A percentile compares a stretch with the other conserved stretches of the same genome.
These are phyloP conservation scores for Saccharomycopsis fodiens DNA, from an alignment of 805 yeast species.

Conservation along the genomic window DNA sequence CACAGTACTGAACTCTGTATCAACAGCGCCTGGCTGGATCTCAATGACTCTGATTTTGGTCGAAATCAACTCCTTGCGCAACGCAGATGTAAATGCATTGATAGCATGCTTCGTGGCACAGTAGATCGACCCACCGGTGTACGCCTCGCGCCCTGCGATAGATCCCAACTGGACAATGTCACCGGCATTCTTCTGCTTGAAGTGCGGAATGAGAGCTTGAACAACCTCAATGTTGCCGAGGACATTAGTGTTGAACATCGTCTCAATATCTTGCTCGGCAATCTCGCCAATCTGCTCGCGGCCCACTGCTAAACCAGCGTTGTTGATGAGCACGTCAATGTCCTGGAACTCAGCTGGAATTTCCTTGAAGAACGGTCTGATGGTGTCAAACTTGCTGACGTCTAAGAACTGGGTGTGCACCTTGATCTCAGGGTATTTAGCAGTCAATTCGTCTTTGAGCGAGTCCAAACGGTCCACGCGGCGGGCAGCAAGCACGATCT, in stretches of 20 bases:
- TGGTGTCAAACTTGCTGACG: conserved; percentile 45
- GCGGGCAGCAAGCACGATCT: conserved; percentile 72
- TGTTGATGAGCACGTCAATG: conserved; percentile 56
- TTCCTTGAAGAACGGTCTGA: conserved; percentile 33
- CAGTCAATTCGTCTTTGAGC: conserved; percentile 88
- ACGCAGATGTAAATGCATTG: conserved; percentile 46
- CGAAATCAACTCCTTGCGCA: conserved; percentile 67
- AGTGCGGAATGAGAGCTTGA: conserved; percentile 35
- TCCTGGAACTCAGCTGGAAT: conserved; percentile 51
- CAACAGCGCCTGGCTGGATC: conserved; percentile 64
- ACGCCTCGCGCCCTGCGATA: conserved; percentile 64
- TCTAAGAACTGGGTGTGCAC: conserved; percentile 46
- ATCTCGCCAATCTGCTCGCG: conserved; percentile 37
- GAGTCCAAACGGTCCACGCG: conserved; percentile 55
- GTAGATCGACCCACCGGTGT: conserved; percentile 66
- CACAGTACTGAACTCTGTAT: conserved; percentile 56
- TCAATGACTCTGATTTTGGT: conserved; percentile 63
- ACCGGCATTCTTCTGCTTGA: conserved; percentile 37
- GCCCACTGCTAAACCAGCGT: conserved; percentile 45
- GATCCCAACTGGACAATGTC: conserved; percentile 62
- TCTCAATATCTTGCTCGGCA: conserved; percentile 31
- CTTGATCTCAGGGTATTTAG: conserved; percentile 47
- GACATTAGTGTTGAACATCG: conserved; percentile 41
- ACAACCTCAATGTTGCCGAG: conserved; percentile 39
- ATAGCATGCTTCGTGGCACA: conserved; percentile 64